Percentiles rank a stretch among this genome's conserved stretches.
Conservation (phyloP, 495 filamentous ascomycete genomes). For the Hyphodiscus hymeniophilus region DNA sequence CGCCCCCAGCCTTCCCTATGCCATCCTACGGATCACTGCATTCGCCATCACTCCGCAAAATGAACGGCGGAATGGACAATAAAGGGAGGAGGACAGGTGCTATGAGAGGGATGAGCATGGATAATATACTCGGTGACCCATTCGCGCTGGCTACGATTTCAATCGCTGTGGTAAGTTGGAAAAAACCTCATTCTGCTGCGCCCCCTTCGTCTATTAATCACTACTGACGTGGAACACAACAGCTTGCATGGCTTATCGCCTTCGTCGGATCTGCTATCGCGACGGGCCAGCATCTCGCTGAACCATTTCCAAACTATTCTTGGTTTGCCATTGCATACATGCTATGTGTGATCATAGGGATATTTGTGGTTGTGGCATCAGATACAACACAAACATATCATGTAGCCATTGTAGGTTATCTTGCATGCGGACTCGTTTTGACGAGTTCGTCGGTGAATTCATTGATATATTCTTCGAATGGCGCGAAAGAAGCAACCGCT, state of each 20-base stretch:
- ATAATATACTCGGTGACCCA: constrained; percentile 90
- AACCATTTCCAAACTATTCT: constrained; percentile 66
- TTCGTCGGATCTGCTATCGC: constrained; percentile 81
- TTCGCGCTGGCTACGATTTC: constrained; percentile 93
- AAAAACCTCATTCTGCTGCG: background rate
- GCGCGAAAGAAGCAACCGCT: constrained; percentile 73
- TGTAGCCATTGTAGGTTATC: constrained; percentile 85
- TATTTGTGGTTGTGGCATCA: constrained; percentile 72
- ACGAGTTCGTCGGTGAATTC: constrained; percentile 77
- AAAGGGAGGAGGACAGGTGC: constrained; percentile 25
- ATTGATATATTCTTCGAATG: constrained; percentile 60
- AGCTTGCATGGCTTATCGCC: constrained; percentile 93
- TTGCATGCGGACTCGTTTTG: constrained; percentile 72
- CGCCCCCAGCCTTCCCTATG: constrained; percentile 41
- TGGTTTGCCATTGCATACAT: constrained; percentile 89
- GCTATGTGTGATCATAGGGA: constrained; percentile 70
- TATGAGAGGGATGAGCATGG: constrained; percentile 49
- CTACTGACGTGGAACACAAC: constrained; percentile 15
- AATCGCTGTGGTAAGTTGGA: constrained; percentile 70
- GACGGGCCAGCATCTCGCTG: constrained; percentile 37
- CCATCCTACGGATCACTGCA: constrained; percentile 63
- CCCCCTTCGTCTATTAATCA: background rate
- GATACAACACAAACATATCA: constrained; percentile 80
- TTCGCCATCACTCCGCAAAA: constrained; percentile 74
- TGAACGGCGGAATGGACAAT: constrained; percentile 52